phyloP scores from a whole-genome alignment of 1,284 basidiomycete genomes.

The Trametes hirsuta region DNA sequence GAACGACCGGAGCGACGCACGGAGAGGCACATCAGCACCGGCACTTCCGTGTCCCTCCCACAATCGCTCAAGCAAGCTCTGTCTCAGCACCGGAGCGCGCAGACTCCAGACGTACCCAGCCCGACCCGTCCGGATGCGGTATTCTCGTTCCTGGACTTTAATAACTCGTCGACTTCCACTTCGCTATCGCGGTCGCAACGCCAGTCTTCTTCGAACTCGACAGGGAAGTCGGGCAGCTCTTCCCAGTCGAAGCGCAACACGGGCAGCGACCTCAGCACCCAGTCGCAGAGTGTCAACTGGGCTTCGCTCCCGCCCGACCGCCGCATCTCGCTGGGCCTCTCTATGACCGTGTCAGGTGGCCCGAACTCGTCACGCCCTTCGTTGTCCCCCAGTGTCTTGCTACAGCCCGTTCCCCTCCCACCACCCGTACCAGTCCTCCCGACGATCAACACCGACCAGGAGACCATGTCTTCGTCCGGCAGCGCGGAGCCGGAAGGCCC shows the following conservation, averaged over 20 bases:
- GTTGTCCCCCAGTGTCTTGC: constrained; percentile 30
- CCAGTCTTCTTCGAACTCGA: constrained; percentile 31
- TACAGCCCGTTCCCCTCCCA: constrained; percentile 33
- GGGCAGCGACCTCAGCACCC: constrained; percentile 22
- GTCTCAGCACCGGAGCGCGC: constrained; percentile 10
- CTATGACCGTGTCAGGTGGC: constrained; percentile 33
- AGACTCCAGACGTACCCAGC: constrained; percentile 10
- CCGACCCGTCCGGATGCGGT: constrained; percentile 32
- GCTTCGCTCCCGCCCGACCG: constrained; percentile 26
- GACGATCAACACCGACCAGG: constrained; percentile 14
- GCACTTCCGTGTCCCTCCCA: constrained; percentile 32
- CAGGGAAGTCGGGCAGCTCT: constrained; percentile 29
- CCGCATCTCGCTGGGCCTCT: constrained; percentile 34
- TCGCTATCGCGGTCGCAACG: constrained; percentile 30
- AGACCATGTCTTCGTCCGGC: constrained; percentile 11
- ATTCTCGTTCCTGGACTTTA: constrained; percentile 64
- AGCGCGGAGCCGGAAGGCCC: constrained; percentile 15
- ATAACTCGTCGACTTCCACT: constrained; percentile 46
- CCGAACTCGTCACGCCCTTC: constrained; percentile 34
- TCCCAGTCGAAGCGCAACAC: constrained; percentile 28
- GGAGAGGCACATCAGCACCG: constrained; percentile 30
- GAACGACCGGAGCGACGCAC: constrained; percentile 26
- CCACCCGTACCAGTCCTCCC: constrained; percentile 20
- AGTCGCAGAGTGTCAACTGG: constrained; percentile 17
- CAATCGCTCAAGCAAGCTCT: constrained; percentile 31